Evolutionary conservation across 371 early-diverging fungal genomes (phyloP).

Genomic region (Chytridium lagenaria): DNA sequence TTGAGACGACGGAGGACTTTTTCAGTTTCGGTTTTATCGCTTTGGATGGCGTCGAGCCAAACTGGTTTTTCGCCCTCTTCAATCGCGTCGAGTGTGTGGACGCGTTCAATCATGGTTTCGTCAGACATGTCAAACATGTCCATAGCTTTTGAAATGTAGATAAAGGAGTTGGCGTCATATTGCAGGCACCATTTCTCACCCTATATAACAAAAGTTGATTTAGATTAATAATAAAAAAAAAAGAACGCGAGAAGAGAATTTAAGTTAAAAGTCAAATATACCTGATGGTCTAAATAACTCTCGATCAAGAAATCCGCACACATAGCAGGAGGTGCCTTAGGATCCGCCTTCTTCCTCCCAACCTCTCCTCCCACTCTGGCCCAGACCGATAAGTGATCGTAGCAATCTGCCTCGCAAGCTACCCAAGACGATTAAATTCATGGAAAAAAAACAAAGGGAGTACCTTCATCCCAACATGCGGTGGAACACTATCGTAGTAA

Average conservation of each 20-base stretch:
- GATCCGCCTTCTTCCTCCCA: conserved; percentile 80
- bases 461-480: conserved; percentile 96
- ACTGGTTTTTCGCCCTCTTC: background rate
- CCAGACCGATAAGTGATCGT: conserved; percentile 84
- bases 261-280: too few relatives aligned
- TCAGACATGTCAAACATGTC: conserved; percentile 95
- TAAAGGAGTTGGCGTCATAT: conserved; percentile 92
- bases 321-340: conserved; percentile 75
- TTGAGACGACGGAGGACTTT: conserved; percentile 7
- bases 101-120: conserved; percentile 9
- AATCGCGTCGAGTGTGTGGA: background rate
- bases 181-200: conserved; percentile 90
- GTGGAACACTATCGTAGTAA: conserved; percentile 88
- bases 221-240: too few relatives aligned
- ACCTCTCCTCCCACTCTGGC: conserved; percentile 96
- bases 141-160: conserved; percentile 97
- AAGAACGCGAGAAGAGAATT: too few relatives aligned
- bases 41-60: background rate
- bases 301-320: conserved; percentile 95
- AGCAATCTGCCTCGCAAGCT: conserved; percentile 53
- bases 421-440: background rate
- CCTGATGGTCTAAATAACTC: conserved; percentile 93
- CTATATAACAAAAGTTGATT: conserved; percentile 17
- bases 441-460: background rate
- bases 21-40: background rate